Evolutionary conservation across 176 grass and related monocot genomes (phyloP), one percentile per base, ranked within the genome.

Genomic region (Eleusine indica): DNA sequence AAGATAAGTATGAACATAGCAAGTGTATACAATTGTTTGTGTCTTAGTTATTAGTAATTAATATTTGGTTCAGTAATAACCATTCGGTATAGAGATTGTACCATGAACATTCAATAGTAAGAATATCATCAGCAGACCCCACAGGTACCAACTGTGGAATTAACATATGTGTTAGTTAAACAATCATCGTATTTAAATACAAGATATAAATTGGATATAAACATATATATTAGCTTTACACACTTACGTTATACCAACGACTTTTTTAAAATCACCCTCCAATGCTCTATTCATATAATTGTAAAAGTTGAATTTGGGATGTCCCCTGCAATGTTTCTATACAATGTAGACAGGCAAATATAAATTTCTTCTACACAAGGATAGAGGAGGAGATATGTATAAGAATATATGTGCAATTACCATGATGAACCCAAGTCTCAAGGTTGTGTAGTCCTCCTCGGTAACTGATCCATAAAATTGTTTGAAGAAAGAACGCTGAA

Each of bases 391-490:
- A 66, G 80, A 69, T 32, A 53, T 30, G 3, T 4, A 28, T 43
- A 8, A 25, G 7, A 11, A 7, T 77, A 0, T 35, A 79, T 74
- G 21, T 54, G 0, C 14, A 1, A 32, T 80, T 89, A 94, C 96
- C 87, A 90, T 94, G 74, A 98, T 83, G 25, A 98, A 98, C 28
- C 96, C 96, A 88, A 91, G 85, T 46, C 96, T 73, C 83, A 98
- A 75, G 51, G 93, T 92, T 68, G 77, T 83, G 71, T 96, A 94
- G 39, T 95, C 96, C 71, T 87, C 87, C 87, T 87, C 4, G 0
- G 83, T 94, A 9, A 98, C 32, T 2, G 96, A 89, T 40, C 78
- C 87, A 84, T 89, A 94, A 66, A 98, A 92, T 87, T 98, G 96
- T 85, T 98, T 95, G 30, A 95, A 83, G 74, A 92, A 98, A 9